A percentile compares a stretch with the other conserved stretches of the same genome.
Evolutionary conservation across 768 basidiomycete species (phyloP).

Genomic region (Tephrocybe sp.): DNA sequence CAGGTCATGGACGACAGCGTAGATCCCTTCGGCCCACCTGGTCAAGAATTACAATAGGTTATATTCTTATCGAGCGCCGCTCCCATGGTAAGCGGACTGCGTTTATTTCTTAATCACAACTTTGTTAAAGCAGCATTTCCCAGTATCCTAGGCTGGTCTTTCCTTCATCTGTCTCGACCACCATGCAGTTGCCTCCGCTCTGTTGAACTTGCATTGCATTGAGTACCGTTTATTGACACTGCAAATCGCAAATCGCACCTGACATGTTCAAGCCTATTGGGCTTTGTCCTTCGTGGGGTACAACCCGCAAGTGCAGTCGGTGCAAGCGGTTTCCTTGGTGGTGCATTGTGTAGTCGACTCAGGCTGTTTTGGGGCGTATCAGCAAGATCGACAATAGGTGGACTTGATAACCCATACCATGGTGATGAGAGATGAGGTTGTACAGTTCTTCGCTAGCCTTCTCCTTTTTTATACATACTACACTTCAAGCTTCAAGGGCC

Average conservation of each 20-base stretch:
- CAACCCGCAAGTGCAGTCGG: conserved; percentile 24
- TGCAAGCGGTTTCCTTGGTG: conserved; percentile 24
- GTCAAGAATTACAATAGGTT: conserved; percentile 7
- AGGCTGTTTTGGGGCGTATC: conserved; percentile 2
- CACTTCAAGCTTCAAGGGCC: background rate
- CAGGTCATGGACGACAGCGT: conserved; percentile 56
- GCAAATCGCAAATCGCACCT: background rate
- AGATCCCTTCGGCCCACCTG: conserved; percentile 57
- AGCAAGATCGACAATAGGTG: background rate
- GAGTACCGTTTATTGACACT: background rate
- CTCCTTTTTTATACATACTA: background rate
- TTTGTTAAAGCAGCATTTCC: too few relatives aligned
- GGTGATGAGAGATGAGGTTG: background rate
- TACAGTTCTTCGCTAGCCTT: background rate
- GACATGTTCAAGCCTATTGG: background rate
- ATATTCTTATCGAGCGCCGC: too few relatives aligned
- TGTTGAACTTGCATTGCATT: background rate
- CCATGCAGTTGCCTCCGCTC: background rate
- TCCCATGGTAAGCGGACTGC: too few relatives aligned
- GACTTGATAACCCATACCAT: background rate
- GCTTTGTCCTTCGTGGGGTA: conserved; percentile 34
- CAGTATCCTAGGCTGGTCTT: too few relatives aligned
- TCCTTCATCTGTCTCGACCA: background rate
- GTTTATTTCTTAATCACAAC: too few relatives aligned
- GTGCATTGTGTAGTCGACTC: conserved; percentile 17